These are phyloP conservation scores for Fistulinella cinereoalba DNA, from an alignment of 1,284 basidiomycete species.

Conservation along the genomic window DNA sequence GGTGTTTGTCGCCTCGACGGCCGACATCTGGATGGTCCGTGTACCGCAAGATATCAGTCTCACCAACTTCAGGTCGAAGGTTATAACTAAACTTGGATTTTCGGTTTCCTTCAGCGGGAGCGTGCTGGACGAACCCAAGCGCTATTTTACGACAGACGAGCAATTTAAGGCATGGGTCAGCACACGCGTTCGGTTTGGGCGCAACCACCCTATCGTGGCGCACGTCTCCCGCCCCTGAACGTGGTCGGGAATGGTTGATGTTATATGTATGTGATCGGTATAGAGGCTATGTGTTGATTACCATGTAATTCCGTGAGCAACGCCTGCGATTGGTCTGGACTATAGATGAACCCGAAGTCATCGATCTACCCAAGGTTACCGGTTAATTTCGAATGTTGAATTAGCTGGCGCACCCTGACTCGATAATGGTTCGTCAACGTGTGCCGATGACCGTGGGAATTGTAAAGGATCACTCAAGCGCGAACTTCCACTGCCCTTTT, in stretches of 20 bases:
- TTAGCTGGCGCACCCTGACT: too few relatives aligned
- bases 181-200: constrained; percentile 26
- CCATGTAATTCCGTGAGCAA: too few relatives aligned
- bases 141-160: constrained; percentile 28
- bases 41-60: constrained; percentile 35
- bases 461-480: too few relatives aligned
- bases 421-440: too few relatives aligned
- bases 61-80: constrained; percentile 31
- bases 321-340: too few relatives aligned
- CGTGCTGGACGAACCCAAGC: constrained; percentile 31
- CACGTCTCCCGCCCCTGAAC: constrained; percentile 17
- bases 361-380: too few relatives aligned
- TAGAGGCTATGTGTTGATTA: too few relatives aligned
- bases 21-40: constrained; percentile 41
- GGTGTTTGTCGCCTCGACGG: constrained; percentile 39
- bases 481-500: too few relatives aligned
- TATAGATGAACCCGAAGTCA: too few relatives aligned
- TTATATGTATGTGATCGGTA: constrained; percentile 16
- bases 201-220: constrained; percentile 32
- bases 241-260: constrained; percentile 28
- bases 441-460: too few relatives aligned
- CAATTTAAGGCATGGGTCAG: constrained; percentile 25
- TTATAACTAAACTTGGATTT: constrained; percentile 38
- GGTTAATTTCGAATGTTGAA: too few relatives aligned
- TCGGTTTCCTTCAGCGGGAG: constrained; percentile 34